Percentiles rank a stretch among this genome's conserved stretches.
Evolutionary conservation across 2,329 filamentous ascomycete genomes (phyloP).

Genomic region (Fusarium tanahbumbuense): DNA sequence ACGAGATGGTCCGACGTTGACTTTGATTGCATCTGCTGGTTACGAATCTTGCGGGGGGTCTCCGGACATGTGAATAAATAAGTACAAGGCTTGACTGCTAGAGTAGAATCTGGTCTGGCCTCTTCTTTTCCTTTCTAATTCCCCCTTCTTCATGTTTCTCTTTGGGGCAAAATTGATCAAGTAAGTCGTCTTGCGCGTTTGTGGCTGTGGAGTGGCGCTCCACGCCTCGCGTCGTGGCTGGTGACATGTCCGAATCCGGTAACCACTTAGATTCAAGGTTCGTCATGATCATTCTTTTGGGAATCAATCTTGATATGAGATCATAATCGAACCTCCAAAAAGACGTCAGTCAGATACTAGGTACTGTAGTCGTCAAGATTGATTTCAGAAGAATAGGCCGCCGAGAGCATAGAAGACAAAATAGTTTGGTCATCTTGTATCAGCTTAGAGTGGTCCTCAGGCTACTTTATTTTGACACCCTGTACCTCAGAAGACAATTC

Average conservation of each 20-base stretch:
- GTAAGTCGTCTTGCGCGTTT: slow-evolving; percentile 25
- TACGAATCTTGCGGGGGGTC: background rate
- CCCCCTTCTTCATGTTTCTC: background rate
- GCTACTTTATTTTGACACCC: background rate
- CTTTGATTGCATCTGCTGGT: slow-evolving; percentile 10
- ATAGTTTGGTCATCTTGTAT: background rate
- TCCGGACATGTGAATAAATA: background rate
- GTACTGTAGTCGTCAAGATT: background rate
- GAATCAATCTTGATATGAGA: background rate
- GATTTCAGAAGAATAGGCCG: background rate
- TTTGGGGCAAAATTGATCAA: background rate
- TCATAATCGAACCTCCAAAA: background rate
- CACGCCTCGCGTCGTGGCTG: slow-evolving; percentile 25
- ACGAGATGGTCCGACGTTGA: background rate
- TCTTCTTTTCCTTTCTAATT: background rate
- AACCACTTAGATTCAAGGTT: slow-evolving; percentile 5
- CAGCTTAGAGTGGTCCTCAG: background rate
- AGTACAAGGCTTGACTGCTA: background rate
- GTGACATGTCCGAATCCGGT: slow-evolving; percentile 26
- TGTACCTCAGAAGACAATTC: background rate
- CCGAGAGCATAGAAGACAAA: background rate
- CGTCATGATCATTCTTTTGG: slow-evolving; percentile 3
- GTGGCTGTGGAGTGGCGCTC: slow-evolving; percentile 39
- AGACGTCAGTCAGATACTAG: background rate
- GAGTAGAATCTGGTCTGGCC: background rate